Evolutionary conservation across 1,284 basidiomycete species (phyloP), one percentile per base, ranked within the genome.

Genomic region (Gymnopus androsaceus): DNA sequence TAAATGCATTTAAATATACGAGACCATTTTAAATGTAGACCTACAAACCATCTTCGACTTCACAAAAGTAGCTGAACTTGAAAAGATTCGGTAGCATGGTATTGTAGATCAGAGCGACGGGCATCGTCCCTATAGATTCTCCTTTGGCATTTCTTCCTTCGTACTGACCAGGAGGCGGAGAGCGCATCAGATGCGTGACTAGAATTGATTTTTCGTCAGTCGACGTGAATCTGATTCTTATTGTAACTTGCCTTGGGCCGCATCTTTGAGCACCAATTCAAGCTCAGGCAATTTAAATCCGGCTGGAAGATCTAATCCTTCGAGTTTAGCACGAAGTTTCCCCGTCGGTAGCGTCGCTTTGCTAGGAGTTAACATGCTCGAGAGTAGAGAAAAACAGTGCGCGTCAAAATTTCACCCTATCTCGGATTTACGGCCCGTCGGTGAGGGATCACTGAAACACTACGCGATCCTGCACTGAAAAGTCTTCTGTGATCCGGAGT

Each of bases 41-140:
- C n/a, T n/a, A 38, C 34, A n/a, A 12, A 30, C 36, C 4, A 19
- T 25, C 17, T 12, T 40, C 40, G 19, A 41, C 40, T 37, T 55
- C 28, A 38, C 31, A 37, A 36, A 49, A 48, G 33, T 17, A 27
- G 31, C 21, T 23, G 23, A 55, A 49, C 9, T 48, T 55, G 40
- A 41, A 41, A 8, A 21, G 19, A 21, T 41, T 15, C 1, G 6
- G 21, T 8, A 28, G 12, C 17, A 7, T 17, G 3, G 21, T 41
- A 8, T 33, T 30, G 30, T 46, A 31, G n/a, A 33, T 27, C 44
- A 31, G 30, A 28, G 44, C 30, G n/a, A n/a, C 21, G 21, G 44
- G 30, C n/a, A 46, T 2, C 8, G 12, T 30, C 4, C 11, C n/a
- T 5, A 17, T 30, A 15, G 44, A 3, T 28, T 30, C 28, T 46